These are phyloP conservation scores for Lentinula novae-zelandiae DNA, from an alignment of 1,284 basidiomycete species.

Conservation along the genomic window DNA sequence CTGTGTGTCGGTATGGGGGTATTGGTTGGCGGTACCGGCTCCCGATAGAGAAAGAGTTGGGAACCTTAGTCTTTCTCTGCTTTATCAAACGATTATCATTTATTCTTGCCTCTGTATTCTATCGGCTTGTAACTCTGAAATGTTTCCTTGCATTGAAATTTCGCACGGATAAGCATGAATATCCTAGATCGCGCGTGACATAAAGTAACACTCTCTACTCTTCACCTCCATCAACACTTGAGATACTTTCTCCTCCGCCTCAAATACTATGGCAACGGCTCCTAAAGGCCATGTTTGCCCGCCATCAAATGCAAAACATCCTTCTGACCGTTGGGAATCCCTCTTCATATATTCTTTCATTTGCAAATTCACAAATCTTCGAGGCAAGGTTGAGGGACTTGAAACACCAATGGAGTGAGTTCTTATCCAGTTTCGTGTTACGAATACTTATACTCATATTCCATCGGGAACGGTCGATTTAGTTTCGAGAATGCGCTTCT, in stretches of 20 bases:
- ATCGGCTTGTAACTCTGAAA: conserved; percentile 23
- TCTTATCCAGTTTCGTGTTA: conserved; percentile 13
- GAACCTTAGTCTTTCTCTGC: background rate
- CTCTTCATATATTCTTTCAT: conserved; percentile 81
- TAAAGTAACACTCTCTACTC: conserved; percentile 18
- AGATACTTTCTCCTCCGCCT: conserved; percentile 28
- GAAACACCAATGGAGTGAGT: conserved; percentile 78
- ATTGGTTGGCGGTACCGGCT: background rate
- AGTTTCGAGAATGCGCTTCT: conserved; percentile 78
- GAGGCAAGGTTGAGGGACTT: conserved; percentile 69
- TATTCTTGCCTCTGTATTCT: background rate
- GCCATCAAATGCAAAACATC: conserved; percentile 67
- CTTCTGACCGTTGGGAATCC: conserved; percentile 79
- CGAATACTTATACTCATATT: conserved; percentile 13
- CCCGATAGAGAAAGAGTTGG: background rate
- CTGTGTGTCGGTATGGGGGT: background rate
- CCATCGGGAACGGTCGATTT: conserved; percentile 19
- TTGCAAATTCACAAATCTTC: conserved; percentile 71
- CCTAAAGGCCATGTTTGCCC: conserved; percentile 63
- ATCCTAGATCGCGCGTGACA: conserved; percentile 15
- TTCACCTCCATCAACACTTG: conserved; percentile 19
- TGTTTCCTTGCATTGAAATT: conserved; percentile 30
- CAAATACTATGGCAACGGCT: conserved; percentile 33
- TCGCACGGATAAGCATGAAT: conserved; percentile 23
- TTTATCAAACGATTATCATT: background rate